phyloP scores from a whole-genome alignment of 140 eudicot species.

The Ambrosia hybrid region DNA sequence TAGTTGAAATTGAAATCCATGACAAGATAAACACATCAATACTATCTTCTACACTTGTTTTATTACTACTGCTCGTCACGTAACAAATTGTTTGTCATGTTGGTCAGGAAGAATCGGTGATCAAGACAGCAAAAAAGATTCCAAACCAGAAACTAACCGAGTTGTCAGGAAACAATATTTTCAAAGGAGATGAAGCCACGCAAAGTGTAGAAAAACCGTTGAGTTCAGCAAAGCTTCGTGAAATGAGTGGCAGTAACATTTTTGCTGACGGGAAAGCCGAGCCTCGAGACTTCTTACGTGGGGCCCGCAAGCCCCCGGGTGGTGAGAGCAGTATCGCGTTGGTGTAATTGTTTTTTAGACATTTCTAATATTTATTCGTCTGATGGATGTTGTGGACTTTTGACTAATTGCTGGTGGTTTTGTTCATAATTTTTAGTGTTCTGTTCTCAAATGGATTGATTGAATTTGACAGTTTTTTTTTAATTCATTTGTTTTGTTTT shows the following conservation, averaged over 20 bases:
- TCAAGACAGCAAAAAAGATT: slow-evolving; percentile 59
- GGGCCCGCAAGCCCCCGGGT: slow-evolving; percentile 82
- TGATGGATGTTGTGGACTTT: slow-evolving; percentile 1
- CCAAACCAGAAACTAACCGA: slow-evolving; percentile 75
- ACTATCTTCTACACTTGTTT: background rate
- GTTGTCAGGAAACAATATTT: slow-evolving; percentile 71
- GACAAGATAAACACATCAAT: too few species aligned
- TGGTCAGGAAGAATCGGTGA: slow-evolving; percentile 43
- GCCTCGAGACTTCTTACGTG: slow-evolving; percentile 61
- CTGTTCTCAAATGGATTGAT: slow-evolving; percentile 3
- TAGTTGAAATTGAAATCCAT: too few species aligned
- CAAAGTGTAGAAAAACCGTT: slow-evolving; percentile 59
- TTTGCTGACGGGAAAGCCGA: slow-evolving; percentile 70
- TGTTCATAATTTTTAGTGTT: slow-evolving; percentile 4
- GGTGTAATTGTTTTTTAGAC: slow-evolving; percentile 26
- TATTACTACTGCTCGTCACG: background rate
- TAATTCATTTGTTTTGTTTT: background rate
- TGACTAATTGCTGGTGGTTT: slow-evolving; percentile 1
- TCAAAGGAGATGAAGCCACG: slow-evolving; percentile 61
- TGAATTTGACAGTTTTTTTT: background rate
- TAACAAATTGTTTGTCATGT: background rate
- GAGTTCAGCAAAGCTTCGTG: slow-evolving; percentile 65
- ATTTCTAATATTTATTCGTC: background rate
- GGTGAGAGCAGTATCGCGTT: slow-evolving; percentile 81
- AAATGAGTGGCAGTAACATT: slow-evolving; percentile 74